A percentile compares a stretch with the other conserved stretches of the same genome.
These are phyloP conservation scores for Symbiotaphrina buchneri DNA, from an alignment of 495 filamentous ascomycete species.

Conservation along the genomic window DNA sequence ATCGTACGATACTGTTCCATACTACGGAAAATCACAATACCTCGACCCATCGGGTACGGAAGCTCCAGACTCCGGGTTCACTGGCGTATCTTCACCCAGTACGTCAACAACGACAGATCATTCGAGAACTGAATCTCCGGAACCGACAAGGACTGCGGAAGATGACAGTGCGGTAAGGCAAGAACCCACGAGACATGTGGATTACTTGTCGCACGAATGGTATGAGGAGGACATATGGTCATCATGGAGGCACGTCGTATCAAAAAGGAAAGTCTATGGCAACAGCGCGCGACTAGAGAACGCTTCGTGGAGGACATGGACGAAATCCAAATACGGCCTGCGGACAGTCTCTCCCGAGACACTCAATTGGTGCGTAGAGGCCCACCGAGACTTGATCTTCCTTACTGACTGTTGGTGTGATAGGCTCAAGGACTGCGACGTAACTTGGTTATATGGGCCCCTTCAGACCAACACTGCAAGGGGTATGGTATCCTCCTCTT, in stretches of 20 bases:
- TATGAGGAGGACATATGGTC: constrained; percentile 94
- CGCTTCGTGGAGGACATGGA: constrained; percentile 96
- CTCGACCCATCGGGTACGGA: constrained; percentile 12
- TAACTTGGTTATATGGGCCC: constrained; percentile 94
- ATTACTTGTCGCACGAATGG: constrained; percentile 93
- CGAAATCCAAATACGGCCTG: constrained; percentile 66
- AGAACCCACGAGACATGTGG: constrained; percentile 77
- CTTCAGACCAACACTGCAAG: constrained; percentile 41
- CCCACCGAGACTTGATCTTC: not conserved
- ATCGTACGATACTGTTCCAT: constrained; percentile 26
- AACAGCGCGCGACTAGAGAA: constrained; percentile 78
- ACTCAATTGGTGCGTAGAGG: constrained; percentile 56
- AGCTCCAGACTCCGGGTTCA: constrained; percentile 14
- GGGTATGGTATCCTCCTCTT: constrained; percentile 18
- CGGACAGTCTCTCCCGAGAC: constrained; percentile 74
- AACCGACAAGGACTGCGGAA: constrained; percentile 25
- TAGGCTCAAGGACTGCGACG: constrained; percentile 93
- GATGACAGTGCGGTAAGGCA: constrained; percentile 63
- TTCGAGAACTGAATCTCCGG: constrained; percentile 15
- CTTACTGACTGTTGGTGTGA: not conserved
- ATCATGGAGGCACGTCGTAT: constrained; percentile 83
- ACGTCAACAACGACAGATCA: constrained; percentile 18
- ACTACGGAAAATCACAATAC: constrained; percentile 5
- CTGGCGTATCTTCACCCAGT: constrained; percentile 19
- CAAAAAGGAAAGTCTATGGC: constrained; percentile 50